phyloP scores from a whole-genome alignment of 495 filamentous ascomycete species.

The Jackrogersella minutella region DNA sequence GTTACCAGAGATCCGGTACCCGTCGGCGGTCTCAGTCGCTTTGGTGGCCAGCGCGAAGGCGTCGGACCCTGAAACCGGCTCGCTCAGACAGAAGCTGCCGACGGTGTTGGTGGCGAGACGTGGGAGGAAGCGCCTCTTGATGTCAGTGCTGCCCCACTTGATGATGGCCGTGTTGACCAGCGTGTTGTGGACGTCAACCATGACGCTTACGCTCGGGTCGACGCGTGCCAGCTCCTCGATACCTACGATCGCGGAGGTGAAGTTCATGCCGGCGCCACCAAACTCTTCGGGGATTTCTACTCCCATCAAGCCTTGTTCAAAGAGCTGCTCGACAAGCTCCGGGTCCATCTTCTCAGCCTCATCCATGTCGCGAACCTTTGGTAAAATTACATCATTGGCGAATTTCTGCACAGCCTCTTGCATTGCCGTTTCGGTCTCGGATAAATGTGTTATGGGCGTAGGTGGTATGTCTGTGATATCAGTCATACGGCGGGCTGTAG shows the following conservation, averaged over 20 bases:
- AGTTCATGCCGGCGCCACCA: constrained; percentile 97
- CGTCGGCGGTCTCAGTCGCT: constrained; percentile 74
- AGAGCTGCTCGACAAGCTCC: constrained; percentile 84
- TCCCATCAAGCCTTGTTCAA: constrained; percentile 97
- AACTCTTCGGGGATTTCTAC: constrained; percentile 97
- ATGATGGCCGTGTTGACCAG: constrained; percentile 93
- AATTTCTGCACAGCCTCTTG: constrained; percentile 90
- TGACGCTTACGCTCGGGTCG: constrained; percentile 91
- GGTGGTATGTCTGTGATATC: constrained; percentile 79
- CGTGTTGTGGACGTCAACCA: constrained; percentile 97
- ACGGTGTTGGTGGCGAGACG: constrained; percentile 87
- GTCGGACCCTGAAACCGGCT: constrained; percentile 92
- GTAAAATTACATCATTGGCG: constrained; percentile 83
- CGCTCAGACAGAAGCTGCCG: constrained; percentile 95
- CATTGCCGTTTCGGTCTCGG: constrained; percentile 90
- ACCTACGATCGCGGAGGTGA: constrained; percentile 92
- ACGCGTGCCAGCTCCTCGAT: constrained; percentile 97
- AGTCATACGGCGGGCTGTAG: constrained; percentile 65
- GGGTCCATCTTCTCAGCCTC: constrained; percentile 96
- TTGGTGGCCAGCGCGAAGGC: constrained; percentile 94
- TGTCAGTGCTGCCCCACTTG: constrained; percentile 78
- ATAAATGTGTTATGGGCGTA: constrained; percentile 91
- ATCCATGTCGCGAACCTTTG: constrained; percentile 97
- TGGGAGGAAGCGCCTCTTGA: constrained; percentile 87
- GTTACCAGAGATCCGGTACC: constrained; percentile 85